Base-by-base conservation (phyloP, 179 eudicot genomes). In the Drosera spatulata region DNA sequence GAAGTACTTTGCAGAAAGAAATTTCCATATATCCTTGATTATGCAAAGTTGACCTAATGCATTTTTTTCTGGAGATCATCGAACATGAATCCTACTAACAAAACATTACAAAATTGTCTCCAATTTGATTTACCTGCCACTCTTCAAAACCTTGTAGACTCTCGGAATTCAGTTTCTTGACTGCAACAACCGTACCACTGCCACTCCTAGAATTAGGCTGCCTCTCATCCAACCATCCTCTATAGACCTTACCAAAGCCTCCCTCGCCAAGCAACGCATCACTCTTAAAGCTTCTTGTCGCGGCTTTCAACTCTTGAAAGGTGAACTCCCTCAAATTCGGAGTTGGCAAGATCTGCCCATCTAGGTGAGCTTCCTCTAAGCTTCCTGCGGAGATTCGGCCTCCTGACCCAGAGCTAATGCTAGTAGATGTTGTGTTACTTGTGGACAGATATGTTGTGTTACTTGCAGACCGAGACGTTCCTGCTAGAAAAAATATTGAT, bases 211-310 rank as follows among this genome's bases (percentile, higher is more conserved):
- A 67, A 22, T 22, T 22, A 5, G 4, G 47, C 64, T 56, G 55
- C 59, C 55, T 82, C 13, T 77, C 80, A 6, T 73, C 81, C 11
- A 75, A 72, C 79, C 79, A 78, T 37, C 85, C 89, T 61, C 76
- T 83, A 61, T 75, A 79, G 12, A 83, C 89, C 60, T 71, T 69
- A 5, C 88, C 88, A 51, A 83, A 80, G 7, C 88, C 83, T 52
- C 88, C 88, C 71, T 80, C 88, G 3, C 88, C 85, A 22, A 83
- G 52, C 54, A 77, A 56, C 2, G 77, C 68, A 60, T 78, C 77
- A 22, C 39, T 38, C 55, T 72, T 70, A 40, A 83, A 83, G 57
- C 72, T 80, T 66, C 68, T 80, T 13, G 85, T 78, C 15, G 85
- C 85, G 44, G 49, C 44, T 63, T 68, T 78, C 50, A 83, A 63